A percentile compares a stretch with the other conserved stretches of the same genome.
Conservation (phyloP, 768 basidiomycete genomes). For the Mycena epipterygia region DNA sequence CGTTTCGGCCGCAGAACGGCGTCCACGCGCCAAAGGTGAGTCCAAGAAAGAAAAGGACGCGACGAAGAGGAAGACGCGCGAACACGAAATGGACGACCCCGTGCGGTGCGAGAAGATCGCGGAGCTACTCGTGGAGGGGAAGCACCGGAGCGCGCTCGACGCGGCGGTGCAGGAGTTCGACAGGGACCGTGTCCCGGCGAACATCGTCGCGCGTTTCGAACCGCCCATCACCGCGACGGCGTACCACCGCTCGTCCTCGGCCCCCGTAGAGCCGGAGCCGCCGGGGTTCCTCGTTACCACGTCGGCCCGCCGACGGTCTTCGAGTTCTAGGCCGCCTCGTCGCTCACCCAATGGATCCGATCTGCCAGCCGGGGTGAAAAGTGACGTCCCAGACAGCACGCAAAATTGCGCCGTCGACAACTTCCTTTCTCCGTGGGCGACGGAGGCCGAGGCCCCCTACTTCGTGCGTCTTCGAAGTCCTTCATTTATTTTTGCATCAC, state of each 20-base stretch:
- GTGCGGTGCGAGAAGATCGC: constrained; percentile 78
- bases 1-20: constrained; percentile 67
- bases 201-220: constrained; percentile 6
- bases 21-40: no score
- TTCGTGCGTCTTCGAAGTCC: background rate
- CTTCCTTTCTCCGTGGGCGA: background rate
- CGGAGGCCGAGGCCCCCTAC: background rate
- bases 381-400: background rate
- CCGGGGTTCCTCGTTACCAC: background rate
- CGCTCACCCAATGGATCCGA: background rate
- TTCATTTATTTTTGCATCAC: background rate
- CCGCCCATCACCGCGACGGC: constrained; percentile 1
- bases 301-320: background rate
- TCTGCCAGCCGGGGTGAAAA: background rate
- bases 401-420: background rate
- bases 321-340: background rate
- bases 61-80: constrained; percentile 63
- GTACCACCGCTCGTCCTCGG: constrained; percentile 9
- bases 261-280: constrained; percentile 6
- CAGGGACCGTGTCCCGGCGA: constrained; percentile 57
- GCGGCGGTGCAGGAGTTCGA: constrained; percentile 71
- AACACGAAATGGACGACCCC: constrained; percentile 66
- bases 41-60: background rate
- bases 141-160: constrained; percentile 70
- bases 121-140: constrained; percentile 72